A percentile compares a stretch with the other conserved stretches of the same genome.
phyloP scores from a whole-genome alignment of 2,329 filamentous ascomycete species.

The Erysiphe pisi region DNA sequence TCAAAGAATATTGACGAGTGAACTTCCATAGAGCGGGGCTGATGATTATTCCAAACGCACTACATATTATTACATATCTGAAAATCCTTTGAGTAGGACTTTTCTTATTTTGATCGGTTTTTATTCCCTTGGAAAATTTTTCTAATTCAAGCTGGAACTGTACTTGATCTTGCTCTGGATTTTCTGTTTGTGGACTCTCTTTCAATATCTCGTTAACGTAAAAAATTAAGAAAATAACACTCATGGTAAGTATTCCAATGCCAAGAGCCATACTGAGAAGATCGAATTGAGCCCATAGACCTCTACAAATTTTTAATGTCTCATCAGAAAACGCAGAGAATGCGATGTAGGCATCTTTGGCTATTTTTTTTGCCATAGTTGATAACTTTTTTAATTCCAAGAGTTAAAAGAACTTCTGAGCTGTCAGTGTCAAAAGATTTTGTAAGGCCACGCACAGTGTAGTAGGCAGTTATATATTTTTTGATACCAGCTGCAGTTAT shows the following conservation, averaged over 20 bases:
- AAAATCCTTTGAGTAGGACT: conserved; percentile 32
- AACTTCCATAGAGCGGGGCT: conserved; percentile 32
- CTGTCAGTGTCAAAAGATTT: conserved; percentile 47
- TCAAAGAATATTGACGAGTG: conserved; percentile 30
- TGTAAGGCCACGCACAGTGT: conserved; percentile 57
- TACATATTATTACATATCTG: conserved; percentile 33
- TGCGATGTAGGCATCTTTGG: conserved; percentile 44
- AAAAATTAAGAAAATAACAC: conserved; percentile 58
- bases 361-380: conserved; percentile 39
- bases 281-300: conserved; percentile 87
- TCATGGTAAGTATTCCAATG: conserved; percentile 56
- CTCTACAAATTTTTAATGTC: conserved; percentile 68
- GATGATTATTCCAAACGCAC: conserved; percentile 32
- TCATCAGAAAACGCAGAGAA: conserved; percentile 66
- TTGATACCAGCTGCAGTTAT: conserved; percentile 76
- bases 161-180: conserved; percentile 50
- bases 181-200: conserved; percentile 43
- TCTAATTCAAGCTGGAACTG: conserved; percentile 49
- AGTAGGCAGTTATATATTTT: conserved; percentile 78
- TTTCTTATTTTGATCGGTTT: conserved; percentile 32
- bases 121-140: conserved; percentile 33
- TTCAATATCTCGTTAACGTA: conserved; percentile 56
- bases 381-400: conserved; percentile 38
- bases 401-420: conserved; percentile 49
- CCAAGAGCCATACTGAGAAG: conserved; percentile 74